phyloP scores from a whole-genome alignment of 805 yeast genomes.

The Tetrapisispora iriomotensis region DNA sequence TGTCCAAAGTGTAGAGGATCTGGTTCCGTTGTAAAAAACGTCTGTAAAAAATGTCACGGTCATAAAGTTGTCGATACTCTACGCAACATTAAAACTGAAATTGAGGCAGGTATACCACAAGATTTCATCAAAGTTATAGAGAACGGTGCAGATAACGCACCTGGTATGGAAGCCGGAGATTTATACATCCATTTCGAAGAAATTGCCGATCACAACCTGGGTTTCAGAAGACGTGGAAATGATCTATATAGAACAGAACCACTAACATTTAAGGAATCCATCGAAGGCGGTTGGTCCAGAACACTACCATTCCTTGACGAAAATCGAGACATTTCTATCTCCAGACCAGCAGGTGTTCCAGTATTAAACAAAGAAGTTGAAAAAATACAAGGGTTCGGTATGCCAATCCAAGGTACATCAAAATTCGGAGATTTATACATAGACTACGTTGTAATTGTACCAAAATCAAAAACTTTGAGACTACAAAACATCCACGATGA shows the following conservation, averaged over 20 bases:
- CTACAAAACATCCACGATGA: conserved; percentile 12
- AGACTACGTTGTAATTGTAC: conserved; percentile 40
- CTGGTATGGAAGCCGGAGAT: conserved; percentile 79
- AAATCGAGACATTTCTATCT: conserved; percentile 37
- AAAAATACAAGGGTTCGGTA: conserved; percentile 63
- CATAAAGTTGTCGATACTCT: conserved; percentile 45
- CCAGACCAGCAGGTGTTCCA: conserved; percentile 41
- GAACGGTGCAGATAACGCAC: conserved; percentile 78
- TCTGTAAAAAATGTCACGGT: conserved; percentile 68
- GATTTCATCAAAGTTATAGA: conserved; percentile 45
- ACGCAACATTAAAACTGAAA: conserved; percentile 49
- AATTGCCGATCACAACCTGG: conserved; percentile 45
- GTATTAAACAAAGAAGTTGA: conserved; percentile 67
- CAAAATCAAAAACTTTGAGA: conserved; percentile 14
- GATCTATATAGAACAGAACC: conserved; percentile 76
- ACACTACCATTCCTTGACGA: conserved; percentile 57
- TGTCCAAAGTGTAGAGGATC: conserved; percentile 77
- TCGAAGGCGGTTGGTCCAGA: conserved; percentile 73
- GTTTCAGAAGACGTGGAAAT: conserved; percentile 72
- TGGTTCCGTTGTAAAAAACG: conserved; percentile 55
- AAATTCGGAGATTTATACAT: conserved; percentile 46
- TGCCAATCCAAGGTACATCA: conserved; percentile 50
- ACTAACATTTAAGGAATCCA: conserved; percentile 60
- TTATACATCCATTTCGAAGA: conserved; percentile 55
- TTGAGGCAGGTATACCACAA: conserved; percentile 64